Base-by-base conservation (phyloP, 2,329 filamentous ascomycete species). In the Geosmithia putterillii region DNA sequence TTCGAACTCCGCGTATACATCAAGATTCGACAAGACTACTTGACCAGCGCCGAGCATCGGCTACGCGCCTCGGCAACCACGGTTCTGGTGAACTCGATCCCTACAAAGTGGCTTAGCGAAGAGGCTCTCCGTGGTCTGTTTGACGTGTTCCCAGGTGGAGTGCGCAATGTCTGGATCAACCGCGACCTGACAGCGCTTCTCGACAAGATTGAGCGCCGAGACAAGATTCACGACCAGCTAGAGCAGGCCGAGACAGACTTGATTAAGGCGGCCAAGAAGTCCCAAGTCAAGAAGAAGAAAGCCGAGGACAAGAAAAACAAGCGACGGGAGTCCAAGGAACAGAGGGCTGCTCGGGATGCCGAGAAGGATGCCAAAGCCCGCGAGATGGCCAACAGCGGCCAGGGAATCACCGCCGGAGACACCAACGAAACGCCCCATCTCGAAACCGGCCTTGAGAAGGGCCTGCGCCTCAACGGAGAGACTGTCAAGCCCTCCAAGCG, bases 121-220 rank as follows among this genome's bases (percentile, higher is more conserved):
- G 81, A 94, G 38, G 86, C 86, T 1, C 71, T 98, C 4, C 74
- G 79, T 45, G 83, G 83, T 0, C 70, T 98, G 0, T 98, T 94
- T 54, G 92, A 98, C 58, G 89, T 96, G 1, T 96, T 95, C 52
- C 92, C 92, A 0, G 92, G 92, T 18, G 92, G 92, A 23, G 83
- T 98, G 55, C 79, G 86, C 46, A 96, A 96, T 52, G 85, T 98
- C 40, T 98, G 90, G 89, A 81, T 98, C 53, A 98, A 95, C 46
- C 78, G 90, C 47, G 86, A 98, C 56, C 82, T 87, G 51, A 86
- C 89, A 38, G 74, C 81, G 8, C 73, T 98, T 10, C 74, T 86
- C 40, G 83, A 89, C 47, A 96, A 96, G 58, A 83, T 96, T 39
- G 75, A 85, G 41, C 67, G 78, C 49, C 76, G 92, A 38, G 78